phyloP scores from a whole-genome alignment of 192 early-diverging fungal genomes.

The Dissophora globulifera region DNA sequence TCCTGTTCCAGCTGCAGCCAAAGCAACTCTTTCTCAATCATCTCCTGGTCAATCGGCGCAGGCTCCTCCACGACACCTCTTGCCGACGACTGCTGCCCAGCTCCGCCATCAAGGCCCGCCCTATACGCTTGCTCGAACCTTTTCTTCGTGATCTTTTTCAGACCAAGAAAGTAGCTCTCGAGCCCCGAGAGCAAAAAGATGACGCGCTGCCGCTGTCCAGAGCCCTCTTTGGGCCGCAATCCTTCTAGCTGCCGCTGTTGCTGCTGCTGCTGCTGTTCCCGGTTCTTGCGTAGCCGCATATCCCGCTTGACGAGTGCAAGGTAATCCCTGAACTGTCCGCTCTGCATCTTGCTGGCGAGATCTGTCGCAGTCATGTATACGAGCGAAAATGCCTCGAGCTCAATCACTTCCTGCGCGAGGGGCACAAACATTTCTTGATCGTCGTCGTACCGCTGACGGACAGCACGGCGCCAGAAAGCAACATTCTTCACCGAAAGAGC shows the following conservation, averaged over 20 bases:
- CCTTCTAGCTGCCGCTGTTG: neutral
- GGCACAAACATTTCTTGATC: slow-evolving; percentile 39
- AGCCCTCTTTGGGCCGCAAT: slow-evolving; percentile 9
- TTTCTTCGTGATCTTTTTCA: slow-evolving; percentile 14
- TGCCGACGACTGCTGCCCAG: neutral
- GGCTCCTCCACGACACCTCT: neutral
- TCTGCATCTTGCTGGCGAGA: slow-evolving; percentile 24
- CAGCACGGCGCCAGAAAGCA: slow-evolving; percentile 54
- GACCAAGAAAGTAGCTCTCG: slow-evolving; percentile 35
- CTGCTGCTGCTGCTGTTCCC: slow-evolving; percentile 7
- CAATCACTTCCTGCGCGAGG: slow-evolving; percentile 3
- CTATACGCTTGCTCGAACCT: slow-evolving; percentile 20
- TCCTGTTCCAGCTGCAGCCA: slow-evolving; percentile 50
- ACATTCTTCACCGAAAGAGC: slow-evolving; percentile 13
- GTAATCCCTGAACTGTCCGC: slow-evolving; percentile 1
- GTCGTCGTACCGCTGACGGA: slow-evolving; percentile 33
- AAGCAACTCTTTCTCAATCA: slow-evolving; percentile 42
- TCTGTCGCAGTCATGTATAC: slow-evolving; percentile 27
- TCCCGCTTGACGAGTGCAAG: slow-evolving; percentile 25
- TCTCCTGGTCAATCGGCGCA: slow-evolving; percentile 2
- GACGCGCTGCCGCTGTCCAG: slow-evolving; percentile 25
- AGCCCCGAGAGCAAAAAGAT: slow-evolving; percentile 57
- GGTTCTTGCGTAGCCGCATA: slow-evolving; percentile 8
- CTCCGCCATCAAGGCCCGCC: neutral
- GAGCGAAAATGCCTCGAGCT: slow-evolving; percentile 34